Base-by-base conservation (phyloP, 495 filamentous ascomycete genomes). In the Collariella sp. region DNA sequence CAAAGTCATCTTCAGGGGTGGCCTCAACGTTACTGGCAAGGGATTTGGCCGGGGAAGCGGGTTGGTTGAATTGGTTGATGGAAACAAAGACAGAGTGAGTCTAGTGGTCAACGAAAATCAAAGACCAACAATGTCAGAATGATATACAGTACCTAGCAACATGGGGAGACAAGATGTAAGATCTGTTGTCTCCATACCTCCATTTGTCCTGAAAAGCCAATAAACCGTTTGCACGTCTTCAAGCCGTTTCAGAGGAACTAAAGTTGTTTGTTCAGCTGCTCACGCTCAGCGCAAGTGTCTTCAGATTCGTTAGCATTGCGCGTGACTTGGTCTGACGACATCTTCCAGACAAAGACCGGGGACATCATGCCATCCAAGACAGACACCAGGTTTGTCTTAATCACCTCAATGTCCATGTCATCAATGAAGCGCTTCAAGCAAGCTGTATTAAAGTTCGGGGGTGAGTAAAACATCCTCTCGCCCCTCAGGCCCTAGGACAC, bases 401-500 rank as follows among this genome's bases (percentile, higher is more conserved):
- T 77, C 3, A 76, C 83, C 36, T 83, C 70, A 5, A 73, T 74
- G 15, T 77, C 71, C 23, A 86, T 56, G 40, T 85, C 79, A 35
- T 87, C 81, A n/a, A 83, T 65, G 60, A 87, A 84, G 0, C 72
- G 75, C 55, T 78, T 73, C 48, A 83, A 62, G 83, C 76, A 58
- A 86, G 76, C 83, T 85, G 18, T n/a, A 3, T 38, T 12, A 38
- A n/a, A 12, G 5, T 5, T n/a, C 5, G 15, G 46, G 0, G 2
- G 4, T 22, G 10, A 50, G 20, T 2, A 12, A n/a, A 29, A 16
- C 20, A 29, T 38, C 22, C 18, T 36, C 2, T 36, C 12, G 29
- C 5, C 44, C 4, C 3, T 2, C 44, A n/a, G 44, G 7, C 12
- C 5, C 6, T 12, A 34, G 5, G 31, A 6, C 12, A 34, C 31